Conservation (phyloP, 192 early-diverging fungal species). For the Thamnidium elegans region DNA sequence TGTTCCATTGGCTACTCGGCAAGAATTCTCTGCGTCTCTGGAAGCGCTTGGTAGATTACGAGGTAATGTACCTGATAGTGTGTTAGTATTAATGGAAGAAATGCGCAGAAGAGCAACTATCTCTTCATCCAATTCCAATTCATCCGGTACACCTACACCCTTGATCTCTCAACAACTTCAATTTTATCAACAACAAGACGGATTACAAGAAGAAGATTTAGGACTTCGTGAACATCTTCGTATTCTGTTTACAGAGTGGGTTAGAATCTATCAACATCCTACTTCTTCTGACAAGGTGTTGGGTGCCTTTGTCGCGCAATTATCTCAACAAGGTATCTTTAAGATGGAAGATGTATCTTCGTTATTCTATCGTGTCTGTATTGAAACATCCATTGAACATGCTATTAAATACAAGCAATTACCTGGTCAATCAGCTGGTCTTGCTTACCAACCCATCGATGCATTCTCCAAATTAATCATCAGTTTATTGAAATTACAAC, state of each 20-base stretch:
- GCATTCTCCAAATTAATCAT: slow-evolving; percentile 90
- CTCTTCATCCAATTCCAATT: slow-evolving; percentile 44
- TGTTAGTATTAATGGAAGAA: slow-evolving; percentile 53
- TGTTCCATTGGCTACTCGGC: slow-evolving; percentile 44
- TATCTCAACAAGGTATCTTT: slow-evolving; percentile 50
- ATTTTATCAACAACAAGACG: slow-evolving; percentile 46
- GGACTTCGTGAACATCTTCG: slow-evolving; percentile 61
- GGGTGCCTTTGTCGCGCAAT: slow-evolving; percentile 53
- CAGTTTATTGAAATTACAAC: slow-evolving; percentile 69
- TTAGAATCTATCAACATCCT: slow-evolving; percentile 69
- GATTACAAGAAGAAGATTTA: slow-evolving; percentile 67
- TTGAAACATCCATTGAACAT: slow-evolving; percentile 78
- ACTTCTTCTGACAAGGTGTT: slow-evolving; percentile 69
- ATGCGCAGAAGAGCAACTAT: slow-evolving; percentile 38
- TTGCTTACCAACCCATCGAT: slow-evolving; percentile 83
- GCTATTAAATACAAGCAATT: slow-evolving; percentile 60
- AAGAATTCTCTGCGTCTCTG: slow-evolving; percentile 68
- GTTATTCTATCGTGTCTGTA: slow-evolving; percentile 88
- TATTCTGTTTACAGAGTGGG: slow-evolving; percentile 79
- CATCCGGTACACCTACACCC: slow-evolving; percentile 33
- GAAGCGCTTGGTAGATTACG: slow-evolving; percentile 70
- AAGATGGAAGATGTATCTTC: slow-evolving; percentile 74
- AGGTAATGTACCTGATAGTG: slow-evolving; percentile 57
- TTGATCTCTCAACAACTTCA: no score
- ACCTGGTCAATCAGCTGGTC: slow-evolving; percentile 44